A percentile compares a stretch with the other conserved stretches of the same genome.
Conservation (phyloP, 1,284 basidiomycete species). For the Tilletia walkeri region DNA sequence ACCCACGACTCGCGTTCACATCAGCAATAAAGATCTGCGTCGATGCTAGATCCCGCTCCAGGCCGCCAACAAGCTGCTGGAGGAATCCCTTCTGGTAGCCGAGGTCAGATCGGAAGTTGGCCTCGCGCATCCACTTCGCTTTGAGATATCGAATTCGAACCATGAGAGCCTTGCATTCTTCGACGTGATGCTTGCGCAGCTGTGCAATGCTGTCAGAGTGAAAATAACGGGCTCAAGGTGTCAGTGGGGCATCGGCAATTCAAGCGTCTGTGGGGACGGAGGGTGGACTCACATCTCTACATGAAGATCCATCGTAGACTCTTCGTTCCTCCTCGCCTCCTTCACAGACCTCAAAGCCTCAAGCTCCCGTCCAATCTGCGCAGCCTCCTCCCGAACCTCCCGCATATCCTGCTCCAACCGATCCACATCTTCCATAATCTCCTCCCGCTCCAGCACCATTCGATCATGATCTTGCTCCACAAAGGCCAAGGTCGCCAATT, state of each 20-base stretch:
- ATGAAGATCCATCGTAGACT: background rate
- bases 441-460: constrained; percentile 4
- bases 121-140: constrained; percentile 82
- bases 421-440: constrained; percentile 25
- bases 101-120: constrained; percentile 73
- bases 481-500: background rate
- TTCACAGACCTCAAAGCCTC: constrained; percentile 5
- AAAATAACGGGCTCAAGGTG: background rate
- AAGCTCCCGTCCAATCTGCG: constrained; percentile 19
- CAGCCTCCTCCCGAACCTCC: background rate
- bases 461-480: background rate
- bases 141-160: constrained; percentile 89
- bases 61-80: constrained; percentile 16
- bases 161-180: constrained; percentile 81
- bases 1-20: background rate
- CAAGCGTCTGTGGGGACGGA: background rate
- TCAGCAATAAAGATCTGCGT: constrained; percentile 16
- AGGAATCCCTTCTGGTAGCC: constrained; percentile 71
- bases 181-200: constrained; percentile 64
- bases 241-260: background rate
- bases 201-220: constrained; percentile 23
- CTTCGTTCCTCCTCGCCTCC: background rate
- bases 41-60: constrained; percentile 6
- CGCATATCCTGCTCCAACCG: constrained; percentile 20
- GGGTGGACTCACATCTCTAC: background rate